Evolutionary conservation across 495 filamentous ascomycete genomes (phyloP), one percentile per base, ranked within the genome.

Genomic region (Trichoderma asperelloides): DNA sequence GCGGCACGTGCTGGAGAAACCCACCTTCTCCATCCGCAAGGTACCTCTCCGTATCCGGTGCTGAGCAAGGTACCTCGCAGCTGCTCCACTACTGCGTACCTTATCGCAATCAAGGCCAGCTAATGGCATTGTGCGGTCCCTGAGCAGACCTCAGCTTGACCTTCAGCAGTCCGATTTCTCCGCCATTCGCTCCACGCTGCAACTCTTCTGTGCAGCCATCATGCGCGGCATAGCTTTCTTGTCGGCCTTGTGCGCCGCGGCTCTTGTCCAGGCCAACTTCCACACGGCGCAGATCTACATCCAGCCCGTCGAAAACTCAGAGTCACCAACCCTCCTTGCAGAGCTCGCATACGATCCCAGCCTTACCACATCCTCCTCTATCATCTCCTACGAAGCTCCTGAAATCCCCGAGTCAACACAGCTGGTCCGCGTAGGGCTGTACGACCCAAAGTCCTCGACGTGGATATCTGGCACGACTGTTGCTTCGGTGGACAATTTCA

Each of bases 391-490:
- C 74, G 76, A 80, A 16, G 75, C 78, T 27, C 84, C 84, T 40
- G 78, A 83, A 18, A 65, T 85, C 13, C 74, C 77, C 11, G 72
- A 74, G 4, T 72, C 71, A 0, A 60, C 75, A 21, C 67, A 69
- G 40, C 78, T 84, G 3, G 74, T 85, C 51, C 79, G 82, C 63
- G 71, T 85, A 64, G 84, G 84, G 51, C 68, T 81, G 45, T 86
- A 79, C 74, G 76, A 82, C 72, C 33, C 73, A 8, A 62, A 72
- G n/a, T 64, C 74, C 0, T 65, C 66, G 64, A 39, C 37, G 21
- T 86, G 84, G 84, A 65, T 69, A 49, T 80, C 80, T n/a, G 80
- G 81, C 5, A 82, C 79, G 2, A 77, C 81, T 21, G 78, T 80
- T 3, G 76, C 77, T 27, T 79, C 79, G 18, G 76, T 71, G 1